phyloP scores from a whole-genome alignment of 2,329 filamentous ascomycete species.

The Exophiala oligosperma region DNA sequence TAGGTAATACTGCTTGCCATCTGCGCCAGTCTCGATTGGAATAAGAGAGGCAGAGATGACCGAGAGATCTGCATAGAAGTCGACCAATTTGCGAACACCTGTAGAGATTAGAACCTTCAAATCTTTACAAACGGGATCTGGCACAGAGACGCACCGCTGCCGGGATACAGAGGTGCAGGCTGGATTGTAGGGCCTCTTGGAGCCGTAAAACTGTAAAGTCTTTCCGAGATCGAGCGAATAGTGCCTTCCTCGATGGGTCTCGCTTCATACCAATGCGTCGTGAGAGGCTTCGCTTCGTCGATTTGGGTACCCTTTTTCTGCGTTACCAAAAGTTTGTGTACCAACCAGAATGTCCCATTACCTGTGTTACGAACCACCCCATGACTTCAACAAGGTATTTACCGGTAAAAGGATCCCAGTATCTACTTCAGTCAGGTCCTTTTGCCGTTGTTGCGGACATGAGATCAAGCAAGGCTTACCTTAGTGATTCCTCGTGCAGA shows the following conservation, averaged over 20 bases:
- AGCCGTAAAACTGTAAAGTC: too few species aligned
- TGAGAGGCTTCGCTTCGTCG: constrained; percentile 21
- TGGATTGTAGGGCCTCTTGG: too few species aligned
- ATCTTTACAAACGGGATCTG: too few species aligned
- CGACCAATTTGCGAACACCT: constrained; percentile 27
- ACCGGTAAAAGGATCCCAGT: constrained; percentile 15
- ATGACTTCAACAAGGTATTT: constrained; percentile 20
- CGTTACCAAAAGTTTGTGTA: too few species aligned
- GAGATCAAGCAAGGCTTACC: constrained; percentile 11
- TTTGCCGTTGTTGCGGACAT: background rate
- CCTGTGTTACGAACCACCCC: constrained; percentile 29
- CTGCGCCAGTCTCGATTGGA: constrained; percentile 10
- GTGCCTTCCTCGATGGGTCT: too few species aligned
- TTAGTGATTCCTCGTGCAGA: constrained; percentile 20
- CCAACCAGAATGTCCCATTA: background rate
- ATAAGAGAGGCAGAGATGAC: constrained; percentile 18
- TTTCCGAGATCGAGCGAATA: too few species aligned
- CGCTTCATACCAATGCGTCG: too few species aligned
- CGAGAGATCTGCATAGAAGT: constrained; percentile 20
- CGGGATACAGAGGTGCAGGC: background rate
- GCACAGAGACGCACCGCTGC: background rate
- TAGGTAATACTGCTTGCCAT: constrained; percentile 18
- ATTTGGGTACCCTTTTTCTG: constrained; percentile 23
- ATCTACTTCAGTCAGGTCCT: constrained; percentile 16
- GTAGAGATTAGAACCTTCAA: constrained; percentile 1